phyloP scores from a whole-genome alignment of 768 basidiomycete species.

The Asterophora lycoperdoides region DNA sequence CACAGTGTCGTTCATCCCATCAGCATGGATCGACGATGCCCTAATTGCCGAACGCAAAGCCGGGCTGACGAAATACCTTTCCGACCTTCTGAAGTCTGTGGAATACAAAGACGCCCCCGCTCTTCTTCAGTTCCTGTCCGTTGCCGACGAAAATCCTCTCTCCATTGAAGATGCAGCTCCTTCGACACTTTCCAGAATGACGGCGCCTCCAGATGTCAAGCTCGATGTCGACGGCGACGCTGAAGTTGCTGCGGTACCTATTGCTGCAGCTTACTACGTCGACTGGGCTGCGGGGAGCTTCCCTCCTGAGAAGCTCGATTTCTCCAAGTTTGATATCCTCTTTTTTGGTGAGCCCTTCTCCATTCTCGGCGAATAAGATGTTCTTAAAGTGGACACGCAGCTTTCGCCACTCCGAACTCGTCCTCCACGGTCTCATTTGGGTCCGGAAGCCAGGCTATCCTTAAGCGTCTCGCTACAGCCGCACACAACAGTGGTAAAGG shows the following conservation, averaged over 20 bases:
- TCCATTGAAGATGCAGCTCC: conserved; percentile 42
- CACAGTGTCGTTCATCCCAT: conserved; percentile 44
- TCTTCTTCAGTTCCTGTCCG: conserved; percentile 36
- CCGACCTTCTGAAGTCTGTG: conserved; percentile 32
- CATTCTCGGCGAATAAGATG: background rate
- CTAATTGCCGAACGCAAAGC: conserved; percentile 50
- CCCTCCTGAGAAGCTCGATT: conserved; percentile 59
- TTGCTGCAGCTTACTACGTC: conserved; percentile 46
- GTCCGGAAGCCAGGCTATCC: conserved; percentile 43
- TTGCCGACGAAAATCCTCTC: conserved; percentile 17
- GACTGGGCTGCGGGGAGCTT: conserved; percentile 46
- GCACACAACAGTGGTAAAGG: conserved; percentile 54
- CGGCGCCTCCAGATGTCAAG: conserved; percentile 26
- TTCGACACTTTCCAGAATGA: conserved; percentile 40
- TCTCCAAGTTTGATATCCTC: conserved; percentile 60
- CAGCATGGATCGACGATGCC: conserved; percentile 49
- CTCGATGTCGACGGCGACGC: conserved; percentile 15
- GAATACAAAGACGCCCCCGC: conserved; percentile 31
- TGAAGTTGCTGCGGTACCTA: conserved; percentile 25
- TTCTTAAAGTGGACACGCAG: conserved; percentile 28
- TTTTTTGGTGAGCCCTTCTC: conserved; percentile 46
- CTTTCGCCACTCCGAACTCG: conserved; percentile 67
- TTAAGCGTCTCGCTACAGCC: conserved; percentile 51
- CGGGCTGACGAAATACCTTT: conserved; percentile 41
- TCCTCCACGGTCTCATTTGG: conserved; percentile 49